Conservation (phyloP, 768 basidiomycete species). For the Terana coerulea region DNA sequence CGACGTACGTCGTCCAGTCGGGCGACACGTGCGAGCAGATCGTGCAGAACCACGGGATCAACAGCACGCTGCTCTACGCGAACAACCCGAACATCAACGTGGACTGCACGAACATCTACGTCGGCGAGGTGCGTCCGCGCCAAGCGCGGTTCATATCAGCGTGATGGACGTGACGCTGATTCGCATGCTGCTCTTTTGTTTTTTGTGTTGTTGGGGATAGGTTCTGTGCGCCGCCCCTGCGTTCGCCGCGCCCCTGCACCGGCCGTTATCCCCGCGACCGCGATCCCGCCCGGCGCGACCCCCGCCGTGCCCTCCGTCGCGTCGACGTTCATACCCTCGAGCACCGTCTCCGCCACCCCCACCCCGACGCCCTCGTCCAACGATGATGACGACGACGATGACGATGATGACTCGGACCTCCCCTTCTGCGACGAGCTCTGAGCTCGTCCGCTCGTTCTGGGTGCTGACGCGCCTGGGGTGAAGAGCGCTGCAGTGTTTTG, state of each 20-base stretch:
- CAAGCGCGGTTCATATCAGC: neutral
- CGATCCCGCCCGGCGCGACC: slow-evolving; percentile 22
- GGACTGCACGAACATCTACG: slow-evolving; percentile 62
- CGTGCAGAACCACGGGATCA: slow-evolving; percentile 35
- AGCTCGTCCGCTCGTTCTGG: slow-evolving; percentile 5
- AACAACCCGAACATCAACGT: slow-evolving; percentile 76
- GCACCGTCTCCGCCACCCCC: slow-evolving; percentile 22
- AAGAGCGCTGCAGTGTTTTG: neutral
- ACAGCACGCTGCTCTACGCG: slow-evolving; percentile 46
- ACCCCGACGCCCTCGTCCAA: slow-evolving; percentile 27
- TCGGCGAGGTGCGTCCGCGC: slow-evolving; percentile 58
- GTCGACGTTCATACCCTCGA: slow-evolving; percentile 3
- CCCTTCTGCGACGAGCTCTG: slow-evolving; percentile 53
- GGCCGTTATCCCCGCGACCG: slow-evolving; percentile 17
- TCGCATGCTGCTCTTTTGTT: neutral
- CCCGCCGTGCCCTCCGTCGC: slow-evolving; percentile 14
- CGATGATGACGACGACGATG: slow-evolving; percentile 16
- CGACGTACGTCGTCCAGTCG: slow-evolving; percentile 50
- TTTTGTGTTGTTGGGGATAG: slow-evolving; percentile 23
- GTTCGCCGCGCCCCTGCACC: slow-evolving; percentile 41
- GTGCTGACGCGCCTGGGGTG: neutral
- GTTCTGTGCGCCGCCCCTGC: slow-evolving; percentile 52
- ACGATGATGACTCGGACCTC: slow-evolving; percentile 38
- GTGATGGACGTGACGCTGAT: slow-evolving; percentile 5
- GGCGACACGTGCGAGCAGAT: slow-evolving; percentile 62